Evolutionary conservation across 495 filamentous ascomycete genomes (phyloP), one percentile per base, ranked within the genome.

Genomic region (Cudoniella acicularis): DNA sequence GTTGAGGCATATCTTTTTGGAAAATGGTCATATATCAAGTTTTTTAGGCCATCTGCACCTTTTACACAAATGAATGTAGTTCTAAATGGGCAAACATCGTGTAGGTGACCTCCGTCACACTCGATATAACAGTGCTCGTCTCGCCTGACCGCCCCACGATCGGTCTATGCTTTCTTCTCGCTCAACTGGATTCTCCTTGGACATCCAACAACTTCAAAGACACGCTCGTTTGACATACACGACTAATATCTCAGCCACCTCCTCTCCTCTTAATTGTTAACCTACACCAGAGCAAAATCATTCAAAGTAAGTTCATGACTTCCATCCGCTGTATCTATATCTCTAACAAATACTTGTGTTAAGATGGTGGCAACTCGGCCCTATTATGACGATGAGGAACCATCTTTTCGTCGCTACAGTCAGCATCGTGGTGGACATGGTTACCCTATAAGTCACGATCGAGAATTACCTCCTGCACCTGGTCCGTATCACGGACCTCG

Each of bases 361-460:
- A 17, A 64, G 41, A 64, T 55, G 49, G 54, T 58, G 46, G 56
- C 52, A 56, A 60, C 50, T 36, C 30, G 24, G 11, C 27, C 51
- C 36, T 56, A 50, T 23, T 53, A 54, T 26, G 57, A 54, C 10
- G 50, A 63, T 0, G 60, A 66, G 4, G 52, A 49, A 11, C 57
- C 42, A 20, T n/a, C 49, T 1, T 54, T 36, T 42, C 62, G 56
- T 17, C 51, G 59, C 2, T 54, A 56, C 43, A 64, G 45, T 43
- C 22, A 36, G 20, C 63, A n/a, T n/a, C n/a, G n/a, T n/a, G n/a
- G 55, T 25, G 59, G 60, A 16, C 53, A 54, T 43, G 43, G 47
- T 21, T 65, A 63, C 25, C 42, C 62, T 51, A 16, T 67, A 18
- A 61, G 50, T 25, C 60, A 64, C 46, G 61, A 67, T 3, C 45